Evolutionary conservation across 176 grass and related monocot species (phyloP).

Genomic region (Raddia guianensis): DNA sequence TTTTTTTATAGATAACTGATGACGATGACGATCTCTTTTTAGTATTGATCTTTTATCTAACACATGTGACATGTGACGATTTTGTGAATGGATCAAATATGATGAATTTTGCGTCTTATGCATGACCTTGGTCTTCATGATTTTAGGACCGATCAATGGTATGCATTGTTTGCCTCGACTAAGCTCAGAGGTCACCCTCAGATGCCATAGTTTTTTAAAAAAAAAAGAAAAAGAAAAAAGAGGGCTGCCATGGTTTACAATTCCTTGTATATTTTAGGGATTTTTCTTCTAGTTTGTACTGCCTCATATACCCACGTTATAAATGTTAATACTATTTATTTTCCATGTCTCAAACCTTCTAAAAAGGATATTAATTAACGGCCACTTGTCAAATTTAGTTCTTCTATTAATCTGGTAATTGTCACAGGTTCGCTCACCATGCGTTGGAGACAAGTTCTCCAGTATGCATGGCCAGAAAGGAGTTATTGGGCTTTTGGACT

Average conservation of each 20-base stretch:
- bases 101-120: background rate
- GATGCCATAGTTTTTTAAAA: background rate
- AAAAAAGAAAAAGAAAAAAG: no score
- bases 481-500: conserved; percentile 86
- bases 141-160: conserved; percentile 6
- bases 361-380: no score
- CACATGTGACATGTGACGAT: background rate
- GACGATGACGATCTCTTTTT: no score
- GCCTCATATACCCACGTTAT: no score
- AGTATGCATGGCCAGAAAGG: conserved; percentile 98
- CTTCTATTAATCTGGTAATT: conserved; percentile 39
- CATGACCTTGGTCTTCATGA: background rate
- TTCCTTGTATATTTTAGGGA: no score
- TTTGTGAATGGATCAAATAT: conserved; percentile 7
- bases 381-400: conserved; percentile 15
- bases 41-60: background rate
- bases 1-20: no score
- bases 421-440: conserved; percentile 72
- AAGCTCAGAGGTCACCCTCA: conserved; percentile 19
- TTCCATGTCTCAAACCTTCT: background rate
- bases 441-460: conserved; percentile 91
- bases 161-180: conserved; percentile 25
- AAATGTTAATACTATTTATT: background rate
- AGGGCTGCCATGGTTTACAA: no score
- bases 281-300: no score